Evolutionary conservation across 1,284 basidiomycete species (phyloP).

Genomic region (Leccinum pachyderme): DNA sequence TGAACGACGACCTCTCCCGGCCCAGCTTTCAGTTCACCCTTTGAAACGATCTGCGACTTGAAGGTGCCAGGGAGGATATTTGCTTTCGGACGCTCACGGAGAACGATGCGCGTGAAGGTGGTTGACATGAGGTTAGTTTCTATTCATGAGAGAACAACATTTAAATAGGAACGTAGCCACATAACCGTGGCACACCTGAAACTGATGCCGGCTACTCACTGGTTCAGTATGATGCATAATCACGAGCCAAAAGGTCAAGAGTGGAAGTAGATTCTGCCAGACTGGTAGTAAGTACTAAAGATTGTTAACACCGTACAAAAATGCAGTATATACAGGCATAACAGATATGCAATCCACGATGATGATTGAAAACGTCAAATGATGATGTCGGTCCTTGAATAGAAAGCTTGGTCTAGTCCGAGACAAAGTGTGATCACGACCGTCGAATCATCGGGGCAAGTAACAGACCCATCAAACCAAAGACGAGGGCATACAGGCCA

Average conservation of each 20-base stretch:
- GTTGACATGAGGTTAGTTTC: conserved; percentile 21
- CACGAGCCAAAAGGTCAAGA: background rate
- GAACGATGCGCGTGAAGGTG: conserved; percentile 65
- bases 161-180: background rate
- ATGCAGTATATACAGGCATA: conserved; percentile 18
- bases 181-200: background rate
- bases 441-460: conserved; percentile 56
- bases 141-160: background rate
- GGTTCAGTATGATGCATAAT: too few species aligned
- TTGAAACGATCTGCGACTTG: conserved; percentile 54
- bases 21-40: conserved; percentile 51
- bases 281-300: background rate
- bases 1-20: conserved; percentile 66
- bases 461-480: conserved; percentile 68
- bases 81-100: conserved; percentile 67
- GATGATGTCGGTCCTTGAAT: background rate
- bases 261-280: background rate
- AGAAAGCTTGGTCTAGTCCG: background rate
- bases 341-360: conserved; percentile 12
- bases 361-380: background rate
- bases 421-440: conserved; percentile 13
- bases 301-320: conserved; percentile 5
- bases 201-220: background rate
- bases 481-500: conserved; percentile 63
- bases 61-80: conserved; percentile 73